A percentile compares a stretch with the other conserved stretches of the same genome.
Conservation (phyloP, 2,329 filamentous ascomycete species). For the Akanthomyces lecanii region DNA sequence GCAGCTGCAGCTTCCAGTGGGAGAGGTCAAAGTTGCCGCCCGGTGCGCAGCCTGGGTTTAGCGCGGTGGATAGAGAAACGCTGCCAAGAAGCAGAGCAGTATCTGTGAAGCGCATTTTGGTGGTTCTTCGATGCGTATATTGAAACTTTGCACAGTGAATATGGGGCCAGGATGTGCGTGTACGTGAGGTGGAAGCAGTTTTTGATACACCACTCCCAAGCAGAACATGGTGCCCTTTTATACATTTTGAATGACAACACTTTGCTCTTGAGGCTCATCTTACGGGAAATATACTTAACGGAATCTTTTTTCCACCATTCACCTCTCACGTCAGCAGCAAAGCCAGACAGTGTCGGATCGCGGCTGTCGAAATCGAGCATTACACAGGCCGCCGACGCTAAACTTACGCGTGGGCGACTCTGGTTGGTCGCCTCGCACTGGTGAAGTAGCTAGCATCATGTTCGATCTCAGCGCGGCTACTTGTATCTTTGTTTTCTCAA, state of each 20-base stretch:
- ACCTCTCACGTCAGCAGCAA: conserved; percentile 4
- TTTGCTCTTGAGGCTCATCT: not conserved
- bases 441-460: not conserved
- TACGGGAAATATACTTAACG: not conserved
- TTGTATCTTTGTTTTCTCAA: not conserved
- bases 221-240: not conserved
- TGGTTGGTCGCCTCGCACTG: not conserved
- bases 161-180: not conserved
- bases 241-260: not conserved
- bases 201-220: not conserved
- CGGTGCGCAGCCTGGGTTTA: conserved; percentile 13
- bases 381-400: not conserved
- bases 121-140: not conserved
- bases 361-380: not conserved
- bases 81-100: conserved; percentile 1
- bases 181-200: not conserved
- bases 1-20: conserved; percentile 36
- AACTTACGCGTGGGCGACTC: not conserved
- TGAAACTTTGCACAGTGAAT: not conserved
- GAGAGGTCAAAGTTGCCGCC: conserved; percentile 34
- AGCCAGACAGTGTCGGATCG: not conserved
- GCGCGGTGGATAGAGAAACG: not conserved
- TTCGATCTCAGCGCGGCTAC: not conserved
- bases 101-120: conserved; percentile 4
- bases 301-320: not conserved